These are phyloP conservation scores for Naganishia randhawae DNA, from an alignment of 768 basidiomycete species.

Conservation along the genomic window DNA sequence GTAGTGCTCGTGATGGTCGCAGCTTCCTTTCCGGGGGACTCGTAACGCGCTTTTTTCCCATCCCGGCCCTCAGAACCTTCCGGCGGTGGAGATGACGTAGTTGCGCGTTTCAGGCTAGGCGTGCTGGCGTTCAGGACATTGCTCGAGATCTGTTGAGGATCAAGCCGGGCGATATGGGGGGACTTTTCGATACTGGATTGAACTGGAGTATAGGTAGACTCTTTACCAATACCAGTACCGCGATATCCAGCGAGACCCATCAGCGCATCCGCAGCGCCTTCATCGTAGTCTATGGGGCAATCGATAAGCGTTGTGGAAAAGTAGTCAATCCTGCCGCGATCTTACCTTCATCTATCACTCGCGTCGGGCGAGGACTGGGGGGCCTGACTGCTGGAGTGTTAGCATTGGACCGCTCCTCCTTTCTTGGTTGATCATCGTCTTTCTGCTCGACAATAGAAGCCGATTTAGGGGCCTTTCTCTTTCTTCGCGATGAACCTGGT, in stretches of 20 bases:
- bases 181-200: background rate
- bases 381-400: background rate
- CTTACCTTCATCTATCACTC: slow-evolving; percentile 69
- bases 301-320: background rate
- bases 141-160: slow-evolving; percentile 25
- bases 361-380: slow-evolving; percentile 42
- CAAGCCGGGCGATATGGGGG: slow-evolving; percentile 20
- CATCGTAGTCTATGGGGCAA: slow-evolving; percentile 70
- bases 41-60: slow-evolving; percentile 16
- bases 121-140: background rate
- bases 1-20: background rate
- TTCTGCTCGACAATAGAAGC: slow-evolving; percentile 15
- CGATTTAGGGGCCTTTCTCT: slow-evolving; percentile 33
- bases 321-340: background rate
- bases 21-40: slow-evolving; percentile 7
- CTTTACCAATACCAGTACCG: slow-evolving; percentile 21
- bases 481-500: slow-evolving; percentile 29
- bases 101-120: slow-evolving; percentile 8
- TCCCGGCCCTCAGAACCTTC: background rate
- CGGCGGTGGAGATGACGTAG: background rate
- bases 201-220: slow-evolving; percentile 7
- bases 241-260: slow-evolving; percentile 62
- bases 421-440: slow-evolving; percentile 30
- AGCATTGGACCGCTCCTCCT: background rate
- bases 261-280: slow-evolving; percentile 79